These are phyloP conservation scores for Trichomonascaceae sp. DNA, from an alignment of 1,139 yeast genomes.

Conservation along the genomic window DNA sequence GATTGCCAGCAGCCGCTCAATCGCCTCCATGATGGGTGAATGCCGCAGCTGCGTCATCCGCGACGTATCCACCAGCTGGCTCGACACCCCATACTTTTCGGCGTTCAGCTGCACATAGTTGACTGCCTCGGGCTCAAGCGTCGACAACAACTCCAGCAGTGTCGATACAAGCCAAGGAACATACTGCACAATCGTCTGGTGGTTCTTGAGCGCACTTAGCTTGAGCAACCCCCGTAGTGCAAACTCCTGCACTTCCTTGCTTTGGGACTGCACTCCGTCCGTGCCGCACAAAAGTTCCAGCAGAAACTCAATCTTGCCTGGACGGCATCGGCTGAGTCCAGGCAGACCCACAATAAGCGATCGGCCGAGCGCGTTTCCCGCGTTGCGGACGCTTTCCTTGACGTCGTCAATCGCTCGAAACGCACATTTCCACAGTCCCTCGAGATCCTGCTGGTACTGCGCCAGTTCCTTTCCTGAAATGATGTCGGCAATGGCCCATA, in stretches of 20 bases:
- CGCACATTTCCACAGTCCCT: conserved; percentile 75
- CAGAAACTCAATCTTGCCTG: conserved; percentile 37
- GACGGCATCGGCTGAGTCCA: conserved; percentile 35
- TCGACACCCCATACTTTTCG: conserved; percentile 65
- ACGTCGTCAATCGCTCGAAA: conserved; percentile 89
- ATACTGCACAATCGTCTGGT: conserved; percentile 49
- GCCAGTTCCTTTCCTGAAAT: conserved; percentile 47
- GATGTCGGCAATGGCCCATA: conserved; percentile 59
- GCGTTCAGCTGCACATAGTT: conserved; percentile 83
- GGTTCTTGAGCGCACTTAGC: conserved; percentile 45
- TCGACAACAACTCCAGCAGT: conserved; percentile 60
- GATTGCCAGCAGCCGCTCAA: conserved; percentile 48
- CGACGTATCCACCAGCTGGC: conserved; percentile 62
- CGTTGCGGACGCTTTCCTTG: conserved; percentile 81
- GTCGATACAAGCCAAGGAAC: conserved; percentile 60
- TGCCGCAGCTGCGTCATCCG: conserved; percentile 60
- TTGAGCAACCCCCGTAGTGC: conserved; percentile 63
- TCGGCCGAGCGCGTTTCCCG: conserved; percentile 59
- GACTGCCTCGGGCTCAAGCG: conserved; percentile 81
- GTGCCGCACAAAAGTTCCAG: conserved; percentile 73
- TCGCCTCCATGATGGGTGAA: conserved; percentile 84
- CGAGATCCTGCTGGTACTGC: conserved; percentile 40
- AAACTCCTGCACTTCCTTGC: conserved; percentile 70
- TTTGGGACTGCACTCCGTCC: conserved; percentile 71
- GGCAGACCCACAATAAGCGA: conserved; percentile 53